A percentile compares a stretch with the other conserved stretches of the same genome.
Conservation (phyloP, 768 basidiomycete species). For the Lactarius deliciosus region DNA sequence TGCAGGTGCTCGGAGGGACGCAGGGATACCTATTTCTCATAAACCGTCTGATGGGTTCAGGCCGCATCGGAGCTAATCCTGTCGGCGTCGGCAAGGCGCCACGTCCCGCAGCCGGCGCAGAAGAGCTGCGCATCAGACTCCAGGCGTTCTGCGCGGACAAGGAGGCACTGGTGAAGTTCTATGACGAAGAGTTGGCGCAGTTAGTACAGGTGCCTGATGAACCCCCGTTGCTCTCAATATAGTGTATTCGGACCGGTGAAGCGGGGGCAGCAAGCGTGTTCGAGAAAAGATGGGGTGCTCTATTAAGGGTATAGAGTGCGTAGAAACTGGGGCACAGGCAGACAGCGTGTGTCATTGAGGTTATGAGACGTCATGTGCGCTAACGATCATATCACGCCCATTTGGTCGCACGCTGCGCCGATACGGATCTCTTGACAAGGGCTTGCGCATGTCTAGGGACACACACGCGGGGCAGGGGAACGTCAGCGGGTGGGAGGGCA, state of each 20-base stretch:
- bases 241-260: neutral
- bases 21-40: slow-evolving; percentile 88
- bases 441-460: slow-evolving; percentile 67
- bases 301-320: neutral
- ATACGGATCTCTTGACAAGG: slow-evolving; percentile 57
- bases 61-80: slow-evolving; percentile 51
- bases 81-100: slow-evolving; percentile 28
- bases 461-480: neutral
- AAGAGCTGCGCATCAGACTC: slow-evolving; percentile 37
- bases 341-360: neutral
- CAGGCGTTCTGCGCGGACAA: slow-evolving; percentile 41
- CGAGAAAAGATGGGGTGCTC: neutral
- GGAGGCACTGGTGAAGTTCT: slow-evolving; percentile 37
- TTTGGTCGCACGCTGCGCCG: slow-evolving; percentile 69
- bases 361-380: slow-evolving; percentile 57
- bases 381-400: slow-evolving; percentile 71
- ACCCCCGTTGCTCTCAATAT: slow-evolving; percentile 28
- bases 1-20: slow-evolving; percentile 78
- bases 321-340: neutral
- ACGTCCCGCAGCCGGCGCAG: slow-evolving; percentile 37
- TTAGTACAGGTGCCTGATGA: slow-evolving; percentile 28
- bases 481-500: neutral
- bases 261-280: neutral
- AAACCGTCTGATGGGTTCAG: slow-evolving; percentile 78
- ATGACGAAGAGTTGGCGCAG: slow-evolving; percentile 27